A percentile compares a stretch with the other conserved stretches of the same genome.
These are phyloP conservation scores for Globisporangium takayamanum DNA, from an alignment of 352 stramenopile genomes.

Conservation along the genomic window DNA sequence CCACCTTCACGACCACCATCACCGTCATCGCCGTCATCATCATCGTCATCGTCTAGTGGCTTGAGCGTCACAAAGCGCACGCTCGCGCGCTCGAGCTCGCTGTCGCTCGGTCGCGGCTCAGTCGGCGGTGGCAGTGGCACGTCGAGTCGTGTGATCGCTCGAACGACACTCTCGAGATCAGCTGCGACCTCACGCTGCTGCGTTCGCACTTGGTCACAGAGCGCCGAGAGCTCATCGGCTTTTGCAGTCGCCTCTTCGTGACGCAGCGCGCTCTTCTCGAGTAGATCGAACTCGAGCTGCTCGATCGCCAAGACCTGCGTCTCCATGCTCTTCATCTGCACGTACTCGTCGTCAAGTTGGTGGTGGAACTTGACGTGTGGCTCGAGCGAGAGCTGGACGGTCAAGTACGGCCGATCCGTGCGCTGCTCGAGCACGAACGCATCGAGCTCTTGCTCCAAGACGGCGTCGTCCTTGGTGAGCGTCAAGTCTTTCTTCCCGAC, in stretches of 20 bases:
- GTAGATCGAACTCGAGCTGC: conserved; percentile 55
- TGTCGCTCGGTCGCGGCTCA: conserved; percentile 25
- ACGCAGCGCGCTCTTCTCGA: conserved; percentile 55
- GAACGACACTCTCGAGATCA: conserved; percentile 24
- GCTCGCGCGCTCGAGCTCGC: conserved; percentile 32
- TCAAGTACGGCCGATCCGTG: conserved; percentile 44
- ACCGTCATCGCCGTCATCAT: conserved; percentile 7
- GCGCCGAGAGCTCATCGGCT: conserved; percentile 22
- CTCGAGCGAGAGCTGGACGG: conserved; percentile 31
- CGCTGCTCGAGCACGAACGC: conserved; percentile 38
- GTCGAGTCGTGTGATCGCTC: conserved; percentile 27
- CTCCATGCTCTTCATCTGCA: conserved; percentile 60
- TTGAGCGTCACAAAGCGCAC: conserved; percentile 27
- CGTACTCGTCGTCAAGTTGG: conserved; percentile 45
- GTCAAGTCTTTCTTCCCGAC: conserved; percentile 51
- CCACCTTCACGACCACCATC: background rate
- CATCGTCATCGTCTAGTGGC: conserved; percentile 16
- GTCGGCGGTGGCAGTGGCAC: conserved; percentile 14
- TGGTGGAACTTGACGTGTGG: conserved; percentile 28
- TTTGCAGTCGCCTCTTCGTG: conserved; percentile 41
- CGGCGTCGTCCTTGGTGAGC: conserved; percentile 44
- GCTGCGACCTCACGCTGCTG: conserved; percentile 23
- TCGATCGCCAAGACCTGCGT: conserved; percentile 37
- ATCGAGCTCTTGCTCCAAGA: conserved; percentile 46
- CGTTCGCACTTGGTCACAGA: conserved; percentile 27